phyloP scores from a whole-genome alignment of 73 alveolate genomes.

The Breviolum minutum region DNA sequence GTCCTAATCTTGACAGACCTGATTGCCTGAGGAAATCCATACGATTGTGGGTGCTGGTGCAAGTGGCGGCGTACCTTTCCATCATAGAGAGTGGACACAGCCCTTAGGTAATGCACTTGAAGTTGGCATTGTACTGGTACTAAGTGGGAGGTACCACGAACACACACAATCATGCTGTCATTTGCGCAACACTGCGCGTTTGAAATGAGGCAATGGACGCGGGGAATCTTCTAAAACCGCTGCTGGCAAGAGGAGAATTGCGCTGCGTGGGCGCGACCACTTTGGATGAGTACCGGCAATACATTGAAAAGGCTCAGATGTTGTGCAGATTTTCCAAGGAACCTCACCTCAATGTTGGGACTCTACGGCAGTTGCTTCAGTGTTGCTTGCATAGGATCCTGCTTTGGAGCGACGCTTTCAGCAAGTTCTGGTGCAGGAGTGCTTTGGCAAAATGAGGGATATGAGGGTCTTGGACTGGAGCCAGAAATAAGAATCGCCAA shows the following conservation, averaged over 20 bases:
- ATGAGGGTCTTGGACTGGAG: neutral
- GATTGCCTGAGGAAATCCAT: constrained; percentile 67
- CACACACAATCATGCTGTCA: neutral
- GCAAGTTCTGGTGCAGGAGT: constrained; percentile 93
- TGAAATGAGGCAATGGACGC: constrained; percentile 86
- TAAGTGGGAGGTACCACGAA: neutral
- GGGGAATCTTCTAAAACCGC: constrained; percentile 83
- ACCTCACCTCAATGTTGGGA: neutral
- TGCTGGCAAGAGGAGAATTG: constrained; percentile 95
- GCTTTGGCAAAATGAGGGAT: neutral
- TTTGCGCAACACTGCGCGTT: neutral
- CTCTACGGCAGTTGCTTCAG: neutral
- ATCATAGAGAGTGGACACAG: neutral
- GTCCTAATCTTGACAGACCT: neutral
- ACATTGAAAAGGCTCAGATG: constrained; percentile 59
- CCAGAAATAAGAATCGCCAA: neutral
- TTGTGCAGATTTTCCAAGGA: neutral
- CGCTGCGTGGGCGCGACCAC: constrained; percentile 95
- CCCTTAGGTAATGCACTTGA: neutral
- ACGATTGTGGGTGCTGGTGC: constrained; percentile 95
- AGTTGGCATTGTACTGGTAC: neutral
- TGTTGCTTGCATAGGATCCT: neutral
- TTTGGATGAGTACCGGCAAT: constrained; percentile 95
- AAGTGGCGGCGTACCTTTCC: constrained; percentile 34
- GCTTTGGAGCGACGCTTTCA: constrained; percentile 95